Conservation (phyloP, 2,329 filamentous ascomycete genomes). For the Xylaria sp. region DNA sequence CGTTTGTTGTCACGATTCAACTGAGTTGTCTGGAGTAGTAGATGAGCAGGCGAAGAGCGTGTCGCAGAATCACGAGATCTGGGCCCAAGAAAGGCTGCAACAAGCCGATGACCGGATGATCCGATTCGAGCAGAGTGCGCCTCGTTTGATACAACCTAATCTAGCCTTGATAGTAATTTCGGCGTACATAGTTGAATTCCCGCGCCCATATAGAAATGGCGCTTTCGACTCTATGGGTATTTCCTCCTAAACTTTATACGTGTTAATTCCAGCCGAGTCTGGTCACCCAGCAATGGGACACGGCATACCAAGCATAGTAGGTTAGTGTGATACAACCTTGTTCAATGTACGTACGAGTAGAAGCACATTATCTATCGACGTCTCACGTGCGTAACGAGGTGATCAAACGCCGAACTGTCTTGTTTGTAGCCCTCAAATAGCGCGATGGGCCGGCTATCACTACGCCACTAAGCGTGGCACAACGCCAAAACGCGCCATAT, state of each 20-base stretch:
- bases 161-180: background rate
- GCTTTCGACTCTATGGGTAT: background rate
- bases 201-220: background rate
- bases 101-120: slow-evolving; percentile 5
- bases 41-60: slow-evolving; percentile 12
- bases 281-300: background rate
- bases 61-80: background rate
- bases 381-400: slow-evolving; percentile 1
- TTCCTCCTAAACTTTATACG: background rate
- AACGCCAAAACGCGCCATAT: background rate
- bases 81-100: background rate
- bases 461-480: background rate
- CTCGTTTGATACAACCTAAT: background rate
- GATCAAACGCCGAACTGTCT: background rate
- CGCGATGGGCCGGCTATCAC: background rate
- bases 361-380: background rate
- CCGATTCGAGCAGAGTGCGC: slow-evolving; percentile 2
- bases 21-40: background rate
- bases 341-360: background rate
- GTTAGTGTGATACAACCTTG: background rate
- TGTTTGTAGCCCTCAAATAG: background rate
- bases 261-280: background rate
- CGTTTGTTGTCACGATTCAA: slow-evolving; percentile 8
- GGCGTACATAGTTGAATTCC: background rate
- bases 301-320: background rate